Evolutionary conservation across 495 filamentous ascomycete genomes (phyloP), one percentile per base, ranked within the genome.

Genomic region (Tuber melanosporum): DNA sequence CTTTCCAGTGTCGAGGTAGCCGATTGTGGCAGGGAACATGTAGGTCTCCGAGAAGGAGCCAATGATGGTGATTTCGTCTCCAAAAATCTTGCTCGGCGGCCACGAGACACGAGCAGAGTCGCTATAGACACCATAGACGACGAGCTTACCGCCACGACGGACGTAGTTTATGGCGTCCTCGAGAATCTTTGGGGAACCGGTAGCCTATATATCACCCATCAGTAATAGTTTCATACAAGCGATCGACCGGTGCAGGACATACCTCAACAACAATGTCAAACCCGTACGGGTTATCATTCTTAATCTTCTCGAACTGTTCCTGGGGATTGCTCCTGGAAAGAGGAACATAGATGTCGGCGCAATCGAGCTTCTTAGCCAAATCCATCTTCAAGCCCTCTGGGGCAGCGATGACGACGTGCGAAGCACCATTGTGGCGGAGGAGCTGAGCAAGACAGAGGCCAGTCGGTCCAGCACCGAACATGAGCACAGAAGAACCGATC

Each of bases 21-120:
- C 88, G 76, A 92, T 89, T 12, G 91, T 91, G 44, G 90, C 88
- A 6, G 91, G 90, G 87, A 91, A 93, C 87, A 91, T 92, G 85
- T 91, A 91, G 22, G 89, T 89, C 81, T 92, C 90, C 44, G 88
- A 90, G 86, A 92, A 92, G 52, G 87, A 90, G 43, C 90, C 90
- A 57, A 92, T 84, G 77, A 93, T 91, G 76, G 89, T 91, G 80
- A 92, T 91, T 81, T 92, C 91, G 79, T 90, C 86, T 71, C 84
- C 84, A 74, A 86, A 89, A 83, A 92, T 92, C 86, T 91, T 91
- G 83, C 87, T 87, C 41, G 91, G 91, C 1, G 89, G 85, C 89
- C 90, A 91, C 45, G 86, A 87, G 52, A 93, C 90, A 62, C 88
- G 87, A 71, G 86, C 88, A 26, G 87, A 82, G 78, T 87, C 88